Percentiles rank a stretch among this genome's conserved stretches.
Evolutionary conservation across 768 basidiomycete genomes (phyloP).

Genomic region (Dioszegia hungarica): DNA sequence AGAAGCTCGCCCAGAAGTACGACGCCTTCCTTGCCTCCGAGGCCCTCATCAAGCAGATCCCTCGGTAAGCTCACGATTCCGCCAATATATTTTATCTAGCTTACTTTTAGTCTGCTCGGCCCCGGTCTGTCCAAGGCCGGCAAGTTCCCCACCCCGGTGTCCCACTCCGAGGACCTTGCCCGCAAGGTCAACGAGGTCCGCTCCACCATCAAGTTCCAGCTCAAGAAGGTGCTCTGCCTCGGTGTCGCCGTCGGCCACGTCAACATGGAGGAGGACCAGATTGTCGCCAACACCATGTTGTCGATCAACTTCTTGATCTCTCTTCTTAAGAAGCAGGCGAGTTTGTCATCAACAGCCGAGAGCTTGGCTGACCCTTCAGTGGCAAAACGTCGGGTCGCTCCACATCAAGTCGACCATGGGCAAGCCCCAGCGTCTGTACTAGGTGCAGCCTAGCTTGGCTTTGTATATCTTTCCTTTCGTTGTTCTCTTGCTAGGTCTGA

Average conservation of each 20-base stretch:
- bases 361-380: conserved; percentile 15
- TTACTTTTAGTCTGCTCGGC: conserved; percentile 81
- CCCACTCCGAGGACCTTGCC: conserved; percentile 79
- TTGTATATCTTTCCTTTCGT: background rate
- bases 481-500: conserved; percentile 5
- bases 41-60: conserved; percentile 97
- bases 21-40: conserved; percentile 98
- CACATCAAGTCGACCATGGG: conserved; percentile 99
- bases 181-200: conserved; percentile 92
- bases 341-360: conserved; percentile 14
- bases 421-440: conserved; percentile 93
- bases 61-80: conserved; percentile 52
- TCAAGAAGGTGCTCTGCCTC: conserved; percentile 93
- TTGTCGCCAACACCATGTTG: conserved; percentile 95
- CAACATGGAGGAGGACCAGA: conserved; percentile 96
- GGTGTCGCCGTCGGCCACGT: conserved; percentile 98
- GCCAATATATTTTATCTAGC: background rate
- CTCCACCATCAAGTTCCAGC: conserved; percentile 99
- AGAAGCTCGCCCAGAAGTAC: conserved; percentile 99
- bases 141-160: conserved; percentile 97
- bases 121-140: conserved; percentile 99
- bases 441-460: conserved; percentile 36
- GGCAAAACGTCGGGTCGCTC: conserved; percentile 98
- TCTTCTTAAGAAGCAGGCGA: conserved; percentile 77
- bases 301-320: conserved; percentile 99